Base-by-base conservation (phyloP, 805 yeast species). In the Suhomyces prunicola region DNA sequence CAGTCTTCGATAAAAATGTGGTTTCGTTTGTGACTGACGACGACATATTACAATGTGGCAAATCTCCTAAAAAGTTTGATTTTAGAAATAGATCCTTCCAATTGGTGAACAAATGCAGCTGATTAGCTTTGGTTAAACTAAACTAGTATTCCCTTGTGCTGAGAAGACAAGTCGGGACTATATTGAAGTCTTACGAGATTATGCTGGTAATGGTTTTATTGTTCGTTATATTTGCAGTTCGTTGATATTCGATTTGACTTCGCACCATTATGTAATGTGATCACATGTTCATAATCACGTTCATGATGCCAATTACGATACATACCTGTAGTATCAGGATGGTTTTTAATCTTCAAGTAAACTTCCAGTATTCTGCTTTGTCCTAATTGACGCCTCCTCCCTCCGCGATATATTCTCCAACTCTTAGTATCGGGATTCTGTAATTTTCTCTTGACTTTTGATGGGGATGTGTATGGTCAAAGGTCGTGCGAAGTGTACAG, bases 1-100 rank as follows among this genome's bases (percentile, higher is more conserved):
- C 97, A 4, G 86, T 79, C 54, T 83, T 84, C 47, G 59, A 61
- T 50, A 73, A 69, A 60, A 77, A 66, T 31, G 69, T 52, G n/a
- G 71, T 58, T 58, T 76, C 81, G 57, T 63, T 73, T 13, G 73
- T 60, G 17, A 24, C 24, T 22, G 49, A 33, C 12, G 49, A 35
- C 49, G 36, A 33, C 19, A 15, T 46, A 33, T 6, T 46, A 26
- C 15, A 24, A 7, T 46, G 48, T 46, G 48, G 48, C 48, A 46
- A 46, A 46, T 39, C 42, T 19, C 23, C 8, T 39, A 1, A 39
- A 15, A 15, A 39, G 23, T 17, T 33, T 6, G 6, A n/a, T n/a
- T n/a, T 5, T n/a, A 17, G 6, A n/a, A 33, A 33, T 17, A 33
- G 17, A 33, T n/a, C 36, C 36, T n/a, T 33, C 17, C 36, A 33